Evolutionary conservation across 805 yeast species (phyloP), one percentile per base, ranked within the genome.

Genomic region (Wickerhamiella sergipiensis): DNA sequence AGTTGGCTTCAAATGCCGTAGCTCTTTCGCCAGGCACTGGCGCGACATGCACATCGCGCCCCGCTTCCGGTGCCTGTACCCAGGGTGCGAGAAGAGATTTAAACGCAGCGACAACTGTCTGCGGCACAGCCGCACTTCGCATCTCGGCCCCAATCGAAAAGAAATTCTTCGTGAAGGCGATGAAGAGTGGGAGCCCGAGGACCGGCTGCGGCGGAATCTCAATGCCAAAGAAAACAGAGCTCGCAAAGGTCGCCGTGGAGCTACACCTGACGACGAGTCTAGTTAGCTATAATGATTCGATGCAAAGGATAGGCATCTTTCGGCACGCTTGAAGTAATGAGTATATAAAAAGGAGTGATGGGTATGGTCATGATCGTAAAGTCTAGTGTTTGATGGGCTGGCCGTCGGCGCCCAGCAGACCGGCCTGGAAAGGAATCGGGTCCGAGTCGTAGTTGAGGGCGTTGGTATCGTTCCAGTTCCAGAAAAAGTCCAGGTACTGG

Each of bases 391-490:
- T 15, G 48, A 51, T 47, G 29, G 53, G 53, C 33, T 40, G 22
- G 18, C 55, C 60, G 19, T 55, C 15, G 36, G 47, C 39, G 31
- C 44, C 46, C 19, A 57, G 52, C 18, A 52, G 50, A 24, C 54
- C 58, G 17, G 47, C 54, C 49, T 52, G 55, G 52, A 29, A 48
- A 10, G 57, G 51, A 9, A 58, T 39, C 15, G 39, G 48, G 43
- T 38, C 45, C 38, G 49, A 24, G 40, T 45, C 45, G 50, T 51
- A 38, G 46, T 55, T 46, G 38, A 33, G 43, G 23, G 45, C 51
- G 44, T 44, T 58, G 45, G 62, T 57, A 22, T 48, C 47, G 52
- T 59, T 59, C 57, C 57, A 60, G 54, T 58, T 47, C 64, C 64
- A 60, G 57, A 50, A 60, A 52, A 59, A 57, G 46, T 45, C 45